These are phyloP conservation scores for Pyropia yezoensis DNA, from an alignment of 23 red algal species.

Conservation along the genomic window DNA sequence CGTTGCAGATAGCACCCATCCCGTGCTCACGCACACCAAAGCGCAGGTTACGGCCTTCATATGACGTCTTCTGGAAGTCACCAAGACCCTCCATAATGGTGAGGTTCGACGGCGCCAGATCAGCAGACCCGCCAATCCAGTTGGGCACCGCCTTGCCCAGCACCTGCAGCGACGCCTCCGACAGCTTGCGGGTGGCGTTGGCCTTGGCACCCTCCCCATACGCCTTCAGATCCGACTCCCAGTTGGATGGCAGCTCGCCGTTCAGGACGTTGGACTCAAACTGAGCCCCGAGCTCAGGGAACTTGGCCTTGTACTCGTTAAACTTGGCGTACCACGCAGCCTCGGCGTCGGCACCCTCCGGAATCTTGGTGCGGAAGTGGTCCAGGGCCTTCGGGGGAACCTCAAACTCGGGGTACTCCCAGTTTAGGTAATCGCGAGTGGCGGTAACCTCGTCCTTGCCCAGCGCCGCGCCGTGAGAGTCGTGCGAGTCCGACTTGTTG, in stretches of 20 bases:
- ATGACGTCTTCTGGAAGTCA: slow-evolving; percentile 28
- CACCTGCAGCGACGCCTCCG: slow-evolving; percentile 58
- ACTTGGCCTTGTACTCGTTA: slow-evolving; percentile 43
- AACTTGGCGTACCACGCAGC: slow-evolving; percentile 34
- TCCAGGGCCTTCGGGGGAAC: slow-evolving; percentile 51
- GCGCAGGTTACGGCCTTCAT: slow-evolving; percentile 55
- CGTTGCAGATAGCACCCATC: slow-evolving; percentile 80
- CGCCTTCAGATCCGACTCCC: slow-evolving; percentile 37
- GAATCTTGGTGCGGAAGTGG: slow-evolving; percentile 43
- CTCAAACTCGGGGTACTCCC: slow-evolving; percentile 69
- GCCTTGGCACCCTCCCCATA: slow-evolving; percentile 14
- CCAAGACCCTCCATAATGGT: slow-evolving; percentile 59
- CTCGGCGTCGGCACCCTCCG: slow-evolving; percentile 27
- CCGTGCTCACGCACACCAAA: slow-evolving; percentile 93
- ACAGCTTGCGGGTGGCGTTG: slow-evolving; percentile 76
- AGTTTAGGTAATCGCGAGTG: slow-evolving; percentile 54
- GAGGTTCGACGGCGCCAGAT: slow-evolving; percentile 77
- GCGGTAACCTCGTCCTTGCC: slow-evolving; percentile 60
- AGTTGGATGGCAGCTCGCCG: slow-evolving; percentile 16
- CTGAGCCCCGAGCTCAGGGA: slow-evolving; percentile 41
- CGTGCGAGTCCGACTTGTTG: slow-evolving; percentile 60
- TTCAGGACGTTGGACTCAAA: slow-evolving; percentile 47
- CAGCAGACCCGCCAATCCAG: slow-evolving; percentile 80
- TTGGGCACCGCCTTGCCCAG: slow-evolving; percentile 59
- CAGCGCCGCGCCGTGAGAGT: slow-evolving; percentile 70